Evolutionary conservation across 495 filamentous ascomycete species (phyloP), one percentile per base, ranked within the genome.

Genomic region (Chaetomium tenue): DNA sequence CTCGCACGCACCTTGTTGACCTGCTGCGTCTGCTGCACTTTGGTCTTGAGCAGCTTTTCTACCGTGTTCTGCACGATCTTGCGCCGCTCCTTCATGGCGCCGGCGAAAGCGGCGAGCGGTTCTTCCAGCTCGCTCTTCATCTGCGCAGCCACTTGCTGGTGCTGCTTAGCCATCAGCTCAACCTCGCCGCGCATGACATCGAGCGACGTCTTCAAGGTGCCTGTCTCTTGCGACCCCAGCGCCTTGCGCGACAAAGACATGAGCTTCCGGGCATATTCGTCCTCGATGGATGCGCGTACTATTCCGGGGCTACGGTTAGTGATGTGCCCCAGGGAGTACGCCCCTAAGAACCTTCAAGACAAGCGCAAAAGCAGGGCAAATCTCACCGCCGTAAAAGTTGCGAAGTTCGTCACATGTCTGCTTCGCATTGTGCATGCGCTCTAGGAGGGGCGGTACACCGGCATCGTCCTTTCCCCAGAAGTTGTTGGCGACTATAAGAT

Each of bases 391-490:
- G 72, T 99, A 99, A 79, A 98, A 99, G 13, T 84, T 78, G 71
- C 92, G 92, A 58, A 99, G 77, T 76, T 99, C 95, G 72, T 99
- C 95, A 75, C 89, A 94, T 13, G 95, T 97, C 65, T 89, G 83
- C 81, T 99, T 99, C 39, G 95, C 89, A 81, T 88, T 89, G 74
- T 93, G 91, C 91, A 99, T 96, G 72, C 95, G 93, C 73, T 95
- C 91, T 48, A 99, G 84, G 77, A 99, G 86, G 60, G 95, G 95
- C 51, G 83, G 82, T 68, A 98, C 90, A 68, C 95, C 95, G 47
- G 95, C 95, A 81, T 99, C 95, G 75, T 99, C 92, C 82, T 93
- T 97, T 65, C 95, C 95, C 95, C 95, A 99, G 78, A 99, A 99
- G 75, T 99, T 98, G 79, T 98, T 98, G 71, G 95, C 92, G 77